Evolutionary conservation across 345 rosid species (phyloP), one percentile per base, ranked within the genome.

Genomic region (Gossypium longicalyx): DNA sequence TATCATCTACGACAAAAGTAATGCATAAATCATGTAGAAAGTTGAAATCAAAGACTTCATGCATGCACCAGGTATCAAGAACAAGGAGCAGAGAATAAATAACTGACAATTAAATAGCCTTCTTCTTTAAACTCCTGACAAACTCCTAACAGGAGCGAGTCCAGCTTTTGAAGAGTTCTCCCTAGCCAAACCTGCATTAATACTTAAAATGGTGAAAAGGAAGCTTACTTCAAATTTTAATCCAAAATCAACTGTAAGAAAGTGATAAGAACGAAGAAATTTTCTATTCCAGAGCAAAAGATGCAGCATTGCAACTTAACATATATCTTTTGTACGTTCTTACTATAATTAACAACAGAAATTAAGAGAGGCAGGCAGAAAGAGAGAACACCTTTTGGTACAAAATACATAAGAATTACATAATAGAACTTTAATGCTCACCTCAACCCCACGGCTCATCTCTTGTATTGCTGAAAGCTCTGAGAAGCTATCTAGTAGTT

Each of bases 381-480:
- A 64, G 23, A 41, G 12, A 64, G 49, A 64, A 64, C 68, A 64
- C 25, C 12, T 56, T 57, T 20, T 8, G 41, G 34, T 22, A 15
- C 19, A 43, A 57, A 73, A 23, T 19, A 45, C 34, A 52, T 27
- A 53, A 43, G 53, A 45, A 25, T 19, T 57, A 9, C 38, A 12
- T 59, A 2, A 60, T 10, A 63, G 49, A 65, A 77, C 44, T 44
- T 54, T 25, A 65, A 73, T 67, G 77, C 75, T 78, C 82, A 96
- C 98, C 98, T 96, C 99, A 83, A 91, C 97, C 62, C 94, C 98
- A 75, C 84, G 91, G 81, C 94, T 86, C 99, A 96, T 91, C 90
- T 91, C 97, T 76, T 93, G 97, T 77, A 87, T 79, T 61, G 91
- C 98, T 76, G 97, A 85, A 77, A 93, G 87, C 85, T 90, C 94